Conservation (phyloP, 768 basidiomycete genomes). For the Amanita rubescens region DNA sequence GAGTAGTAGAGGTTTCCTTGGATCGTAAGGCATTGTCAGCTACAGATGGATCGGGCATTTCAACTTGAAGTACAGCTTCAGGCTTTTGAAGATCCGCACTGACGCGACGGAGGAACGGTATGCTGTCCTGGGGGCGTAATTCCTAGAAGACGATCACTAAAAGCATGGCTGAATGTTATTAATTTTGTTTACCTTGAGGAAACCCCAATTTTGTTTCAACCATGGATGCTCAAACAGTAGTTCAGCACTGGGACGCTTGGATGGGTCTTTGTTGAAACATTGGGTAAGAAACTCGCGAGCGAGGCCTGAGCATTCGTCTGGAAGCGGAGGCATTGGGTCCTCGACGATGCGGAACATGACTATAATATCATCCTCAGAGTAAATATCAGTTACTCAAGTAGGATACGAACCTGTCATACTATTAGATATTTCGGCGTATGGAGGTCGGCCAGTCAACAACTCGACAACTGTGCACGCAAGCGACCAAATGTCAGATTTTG, state of each 20-base stretch:
- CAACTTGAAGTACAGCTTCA: slow-evolving; percentile 48
- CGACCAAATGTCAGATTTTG: slow-evolving; percentile 94
- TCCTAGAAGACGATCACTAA: slow-evolving; percentile 36
- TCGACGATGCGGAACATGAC: slow-evolving; percentile 99
- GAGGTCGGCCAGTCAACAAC: slow-evolving; percentile 85
- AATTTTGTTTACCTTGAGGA: slow-evolving; percentile 55
- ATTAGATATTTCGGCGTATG: slow-evolving; percentile 85
- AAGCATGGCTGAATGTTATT: slow-evolving; percentile 2
- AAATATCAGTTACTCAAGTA: slow-evolving; percentile 9
- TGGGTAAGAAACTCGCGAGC: slow-evolving; percentile 73
- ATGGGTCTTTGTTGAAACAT: slow-evolving; percentile 89
- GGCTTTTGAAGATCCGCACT: slow-evolving; percentile 78
- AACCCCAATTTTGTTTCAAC: slow-evolving; percentile 75
- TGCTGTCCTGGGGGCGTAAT: slow-evolving; percentile 86
- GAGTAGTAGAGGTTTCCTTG: slow-evolving; percentile 26
- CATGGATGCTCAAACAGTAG: slow-evolving; percentile 85
- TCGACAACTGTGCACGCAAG: slow-evolving; percentile 93
- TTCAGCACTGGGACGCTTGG: slow-evolving; percentile 76
- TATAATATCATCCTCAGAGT: slow-evolving; percentile 20
- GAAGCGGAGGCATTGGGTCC: slow-evolving; percentile 82
- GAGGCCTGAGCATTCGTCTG: slow-evolving; percentile 68
- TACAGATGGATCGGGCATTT: slow-evolving; percentile 34
- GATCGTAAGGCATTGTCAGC: slow-evolving; percentile 26
- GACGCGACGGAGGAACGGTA: slow-evolving; percentile 90
- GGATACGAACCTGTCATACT: slow-evolving; percentile 72